Evolutionary conservation across 192 early-diverging fungal genomes (phyloP), one percentile per base, ranked within the genome.

Genomic region (Umbelopsis isabellina): DNA sequence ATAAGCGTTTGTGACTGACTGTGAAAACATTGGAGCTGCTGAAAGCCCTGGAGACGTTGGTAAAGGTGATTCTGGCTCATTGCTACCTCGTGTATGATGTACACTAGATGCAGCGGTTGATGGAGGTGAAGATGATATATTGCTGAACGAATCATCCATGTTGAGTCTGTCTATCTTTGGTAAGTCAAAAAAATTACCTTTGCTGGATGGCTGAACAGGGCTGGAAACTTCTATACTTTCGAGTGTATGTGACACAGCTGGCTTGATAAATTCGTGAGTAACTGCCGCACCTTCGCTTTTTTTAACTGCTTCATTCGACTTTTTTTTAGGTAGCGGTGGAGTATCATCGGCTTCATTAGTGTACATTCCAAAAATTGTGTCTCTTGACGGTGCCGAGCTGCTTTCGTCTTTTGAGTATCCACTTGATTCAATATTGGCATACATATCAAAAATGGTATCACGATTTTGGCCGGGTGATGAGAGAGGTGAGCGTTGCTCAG

Each of bases 261-360:
- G 55, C 55, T 61, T 61, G 11, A 61, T 61, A 61, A 61, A 61
- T 25, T 61, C 55, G 30, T 61, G 55, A 18, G 55, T 61, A 22
- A 61, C 55, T 10, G 51, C 51, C 2, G 51, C 51, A 25, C 16
- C 55, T 27, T 25, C 55, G 10, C 37, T 41, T 6, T 41, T 41
- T 41, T 41, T 41, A 41, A 41, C 10, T 41, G 37, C 37, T 41
- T 41, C 37, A 41, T 41, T 41, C 37, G 55, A 18, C 9, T 30
- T 35, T 15, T 61, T 61, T 0, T 2, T 4, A 10, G 55, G 27
- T 7, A 35, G 3, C 2, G 55, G 18, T 15, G 55, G 55, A 22
- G 30, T 8, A 35, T 52, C 51, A 52, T 61, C 55, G 15, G 10
- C 3, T n/a, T 61, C 30, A 27, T 61, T 30, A 35, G 55, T 12